Base-by-base conservation (phyloP, 2,329 filamentous ascomycete species). In the Cladophialophora yegresii region DNA sequence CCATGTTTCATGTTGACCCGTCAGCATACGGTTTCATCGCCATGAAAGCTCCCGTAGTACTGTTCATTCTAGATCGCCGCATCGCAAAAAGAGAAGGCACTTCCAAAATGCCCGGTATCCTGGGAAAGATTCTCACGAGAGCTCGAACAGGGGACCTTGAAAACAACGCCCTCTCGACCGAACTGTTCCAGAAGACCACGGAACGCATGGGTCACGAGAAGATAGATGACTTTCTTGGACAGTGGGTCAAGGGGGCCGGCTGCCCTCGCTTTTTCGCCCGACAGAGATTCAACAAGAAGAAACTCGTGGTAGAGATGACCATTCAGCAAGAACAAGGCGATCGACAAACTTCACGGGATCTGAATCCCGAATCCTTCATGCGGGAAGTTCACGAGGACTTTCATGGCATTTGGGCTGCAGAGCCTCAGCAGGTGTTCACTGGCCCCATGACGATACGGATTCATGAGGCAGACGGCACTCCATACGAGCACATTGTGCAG, bases 401-500 rank as follows among this genome's bases (percentile, higher is more conserved):
- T 8, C 83, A 88, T 66, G 85, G 85, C 33, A 84, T 96, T 40
- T 87, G 87, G 63, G 84, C 87, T 16, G 88, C 87, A 13, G 84
- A 87, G 59, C 80, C 91, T 16, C 90, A 91, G 69, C 85, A 87
- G n/a, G 84, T 91, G 1, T 98, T 98, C 72, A 95, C 92, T 0
- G 95, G 95, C 0, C 93, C 95, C 0, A 96, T 99, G 91, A 99
- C 95, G 0, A 93, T 99, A 68, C 85, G 95, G 33, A 97, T 99
- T 67, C 95, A 99, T 78, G 95, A 99, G 79, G 95, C 95, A 26
- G 96, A 99, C 73, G 95, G 95, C 9, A 98, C 95, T 0, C 95
- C 95, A 2, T 99, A 99, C 73, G 95, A 99, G 75, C 95, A 99
- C 74, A 97, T 97, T 67, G 89, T 98, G 33, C 92, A 97, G 72